phyloP scores from a whole-genome alignment of 352 stramenopile genomes.

The Phytophthora crassamura region DNA sequence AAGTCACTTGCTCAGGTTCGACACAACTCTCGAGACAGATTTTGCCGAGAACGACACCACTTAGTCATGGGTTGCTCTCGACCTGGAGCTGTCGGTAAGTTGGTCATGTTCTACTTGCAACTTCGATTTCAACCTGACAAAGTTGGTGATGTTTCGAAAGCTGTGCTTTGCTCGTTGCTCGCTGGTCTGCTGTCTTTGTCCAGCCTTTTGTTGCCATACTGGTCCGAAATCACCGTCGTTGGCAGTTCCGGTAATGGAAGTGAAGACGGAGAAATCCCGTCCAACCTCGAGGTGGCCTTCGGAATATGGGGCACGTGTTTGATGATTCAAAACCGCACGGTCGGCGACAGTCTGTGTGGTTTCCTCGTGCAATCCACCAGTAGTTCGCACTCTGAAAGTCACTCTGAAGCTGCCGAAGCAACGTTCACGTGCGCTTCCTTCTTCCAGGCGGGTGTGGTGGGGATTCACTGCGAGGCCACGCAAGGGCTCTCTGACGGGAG shows the following conservation, averaged over 20 bases:
- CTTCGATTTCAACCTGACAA: neutral
- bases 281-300: slow-evolving; percentile 51
- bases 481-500: slow-evolving; percentile 31
- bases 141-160: slow-evolving; percentile 22
- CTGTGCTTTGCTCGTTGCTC: slow-evolving; percentile 39
- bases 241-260: slow-evolving; percentile 3
- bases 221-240: slow-evolving; percentile 47
- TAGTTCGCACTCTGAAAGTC: neutral
- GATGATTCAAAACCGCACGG: slow-evolving; percentile 43
- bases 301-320: slow-evolving; percentile 66
- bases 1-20: neutral
- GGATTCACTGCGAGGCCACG: slow-evolving; percentile 39
- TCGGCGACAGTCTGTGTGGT: slow-evolving; percentile 18
- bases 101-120: neutral
- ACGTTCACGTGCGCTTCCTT: slow-evolving; percentile 53
- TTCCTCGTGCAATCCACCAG: slow-evolving; percentile 26
- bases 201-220: slow-evolving; percentile 62
- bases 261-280: slow-evolving; percentile 12
- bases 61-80: slow-evolving; percentile 59
- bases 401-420: slow-evolving; percentile 22
- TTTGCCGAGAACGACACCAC: neutral
- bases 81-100: slow-evolving; percentile 49
- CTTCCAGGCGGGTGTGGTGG: slow-evolving; percentile 38
- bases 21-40: neutral
- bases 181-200: slow-evolving; percentile 43